Evolutionary conservation across 352 stramenopile species (phyloP), one percentile per base, ranked within the genome.

Genomic region (Phytophthora sp.): DNA sequence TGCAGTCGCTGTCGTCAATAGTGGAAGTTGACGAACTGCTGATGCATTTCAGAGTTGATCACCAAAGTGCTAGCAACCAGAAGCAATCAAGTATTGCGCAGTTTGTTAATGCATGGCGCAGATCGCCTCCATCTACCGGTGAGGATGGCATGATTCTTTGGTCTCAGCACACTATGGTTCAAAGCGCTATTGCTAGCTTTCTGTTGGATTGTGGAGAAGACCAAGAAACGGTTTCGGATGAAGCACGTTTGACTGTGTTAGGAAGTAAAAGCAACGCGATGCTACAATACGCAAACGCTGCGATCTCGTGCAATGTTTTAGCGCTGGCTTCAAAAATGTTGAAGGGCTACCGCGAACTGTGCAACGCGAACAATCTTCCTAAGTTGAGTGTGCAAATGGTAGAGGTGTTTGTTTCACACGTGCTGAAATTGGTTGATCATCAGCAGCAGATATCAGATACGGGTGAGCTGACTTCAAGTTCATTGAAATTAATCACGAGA

Each of bases 331-430:
- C 84, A 1, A 88, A 89, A 53, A 83, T 91, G 48, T 60, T 95
- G 24, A 93, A 91, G 41, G 81, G 77, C 9, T 95, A 91, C 31
- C 84, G 84, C 10, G 82, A 89, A 45, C 44, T 90, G 9, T 95
- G 86, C 62, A 92, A 90, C 24, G 21, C 54, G 10, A 43, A 90
- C 15, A 63, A 84, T 12, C 72, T 95, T 1, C 80, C 86, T 2
- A 95, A 93, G 51, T 65, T 93, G 4, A 95, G 77, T 34, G 72
- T 87, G 7, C 44, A 84, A 10, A 95, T 95, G 86, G 75, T 93
- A 11, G 73, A 92, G 13, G 84, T 93, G 6, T 95, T 92, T 55
- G 82, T 92, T 30, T 88, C 81, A 1, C 86, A 95, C 26, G 77
- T 95, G 17, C 73, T 91, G 26, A 95, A 91, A 54, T 51, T 93